Evolutionary conservation across 192 early-diverging fungal species (phyloP).

Genomic region (Phlyctochytrium planicorne): DNA sequence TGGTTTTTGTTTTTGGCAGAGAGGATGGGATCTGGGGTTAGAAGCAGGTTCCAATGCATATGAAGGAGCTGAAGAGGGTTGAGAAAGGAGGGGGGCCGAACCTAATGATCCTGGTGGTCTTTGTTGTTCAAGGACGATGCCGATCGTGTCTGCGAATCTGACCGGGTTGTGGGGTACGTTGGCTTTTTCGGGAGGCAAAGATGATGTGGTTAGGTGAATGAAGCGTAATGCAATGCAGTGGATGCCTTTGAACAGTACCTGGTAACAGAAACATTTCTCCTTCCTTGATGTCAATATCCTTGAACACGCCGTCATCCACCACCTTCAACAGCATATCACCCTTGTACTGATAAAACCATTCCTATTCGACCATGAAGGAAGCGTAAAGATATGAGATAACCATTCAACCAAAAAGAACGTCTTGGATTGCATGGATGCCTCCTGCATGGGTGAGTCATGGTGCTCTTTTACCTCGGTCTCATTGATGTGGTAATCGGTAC

Average conservation of each 20-base stretch:
- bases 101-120: slow-evolving; percentile 68
- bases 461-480: slow-evolving; percentile 73
- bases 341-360: slow-evolving; percentile 97
- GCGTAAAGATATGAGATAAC: too few relatives aligned
- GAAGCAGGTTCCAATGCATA: too few relatives aligned
- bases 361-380: slow-evolving; percentile 41
- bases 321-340: slow-evolving; percentile 93
- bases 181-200: slow-evolving; percentile 52
- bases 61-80: slow-evolving; percentile 1
- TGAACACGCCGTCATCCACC: slow-evolving; percentile 76
- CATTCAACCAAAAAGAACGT: too few relatives aligned
- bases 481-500: slow-evolving; percentile 97
- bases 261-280: slow-evolving; percentile 97
- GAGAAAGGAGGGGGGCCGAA: slow-evolving; percentile 33
- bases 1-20: too few relatives aligned
- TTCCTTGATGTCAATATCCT: slow-evolving; percentile 83
- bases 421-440: not conserved
- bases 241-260: slow-evolving; percentile 41
- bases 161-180: slow-evolving; percentile 95
- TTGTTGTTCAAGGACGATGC: slow-evolving; percentile 92
- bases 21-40: not conserved
- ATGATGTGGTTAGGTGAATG: not conserved
- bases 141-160: slow-evolving; percentile 89
- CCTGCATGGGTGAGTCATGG: not conserved
- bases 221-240: not conserved